Conservation (phyloP, 331 rosid genomes). For the Prunus yedoensis region DNA sequence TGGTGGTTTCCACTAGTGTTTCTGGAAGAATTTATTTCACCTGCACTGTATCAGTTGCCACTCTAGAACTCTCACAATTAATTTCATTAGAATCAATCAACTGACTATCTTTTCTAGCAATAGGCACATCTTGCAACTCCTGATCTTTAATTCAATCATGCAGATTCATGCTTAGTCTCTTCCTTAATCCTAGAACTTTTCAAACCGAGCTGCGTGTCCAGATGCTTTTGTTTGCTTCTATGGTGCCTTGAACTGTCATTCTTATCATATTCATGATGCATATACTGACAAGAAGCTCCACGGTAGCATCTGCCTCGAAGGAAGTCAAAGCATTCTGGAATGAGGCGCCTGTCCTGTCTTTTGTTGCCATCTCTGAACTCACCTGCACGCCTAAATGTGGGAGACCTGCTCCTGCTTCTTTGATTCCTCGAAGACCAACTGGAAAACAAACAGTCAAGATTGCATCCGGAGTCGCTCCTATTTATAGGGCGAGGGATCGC, state of each 20-base stretch:
- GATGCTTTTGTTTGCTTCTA: conserved; percentile 48
- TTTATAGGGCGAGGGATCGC: too few relatives aligned
- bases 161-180: conserved; percentile 33
- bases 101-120: conserved; percentile 30
- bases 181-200: conserved; percentile 40
- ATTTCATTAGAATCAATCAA: conserved; percentile 26
- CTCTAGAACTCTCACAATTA: conserved; percentile 39
- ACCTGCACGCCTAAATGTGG: too few relatives aligned
- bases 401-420: too few relatives aligned
- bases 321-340: too few relatives aligned
- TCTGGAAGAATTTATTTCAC: conserved; percentile 34
- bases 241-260: conserved; percentile 56
- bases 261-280: conserved; percentile 65
- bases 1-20: conserved; percentile 21
- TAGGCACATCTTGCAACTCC: conserved; percentile 35
- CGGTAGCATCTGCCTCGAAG: conserved; percentile 19
- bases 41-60: conserved; percentile 30
- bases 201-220: conserved; percentile 36
- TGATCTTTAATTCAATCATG: conserved; percentile 41
- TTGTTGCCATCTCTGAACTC: too few relatives aligned
- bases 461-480: too few relatives aligned
- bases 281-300: conserved; percentile 75
- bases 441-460: too few relatives aligned
- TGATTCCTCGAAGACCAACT: too few relatives aligned
- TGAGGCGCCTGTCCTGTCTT: too few relatives aligned